Evolutionary conservation across 2,329 filamentous ascomycete species (phyloP).

Genomic region (Penicillium fuscoglaucum): DNA sequence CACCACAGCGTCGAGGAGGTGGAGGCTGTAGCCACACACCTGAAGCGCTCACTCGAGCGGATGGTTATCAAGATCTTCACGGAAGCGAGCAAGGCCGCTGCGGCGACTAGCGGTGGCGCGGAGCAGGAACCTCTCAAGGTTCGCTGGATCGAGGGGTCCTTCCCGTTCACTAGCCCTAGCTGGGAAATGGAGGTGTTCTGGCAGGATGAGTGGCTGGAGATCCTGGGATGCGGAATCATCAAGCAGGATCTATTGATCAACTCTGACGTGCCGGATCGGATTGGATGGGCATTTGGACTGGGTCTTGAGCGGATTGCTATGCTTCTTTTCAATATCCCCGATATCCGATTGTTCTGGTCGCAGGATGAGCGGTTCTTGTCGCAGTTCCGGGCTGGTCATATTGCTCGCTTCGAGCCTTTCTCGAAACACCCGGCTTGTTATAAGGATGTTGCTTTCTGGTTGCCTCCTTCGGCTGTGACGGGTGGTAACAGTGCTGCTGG

Average conservation of each 20-base stretch:
- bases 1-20: conserved; percentile 75
- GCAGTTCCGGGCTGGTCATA: conserved; percentile 66
- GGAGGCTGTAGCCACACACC: conserved; percentile 76
- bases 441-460: conserved; percentile 95
- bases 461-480: conserved; percentile 50
- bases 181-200: conserved; percentile 98
- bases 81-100: conserved; percentile 67
- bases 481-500: conserved; percentile 40
- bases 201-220: conserved; percentile 91
- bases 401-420: conserved; percentile 75
- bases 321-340: conserved; percentile 93
- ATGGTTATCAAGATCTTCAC: conserved; percentile 89
- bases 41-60: conserved; percentile 85
- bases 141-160: conserved; percentile 95
- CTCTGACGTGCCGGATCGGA: conserved; percentile 69
- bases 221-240: conserved; percentile 88
- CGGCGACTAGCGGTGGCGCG: conserved; percentile 51
- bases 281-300: conserved; percentile 95
- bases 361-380: conserved; percentile 77
- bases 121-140: conserved; percentile 74
- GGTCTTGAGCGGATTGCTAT: conserved; percentile 95
- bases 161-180: conserved; percentile 92
- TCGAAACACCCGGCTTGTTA: conserved; percentile 87
- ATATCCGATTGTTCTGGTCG: conserved; percentile 97
- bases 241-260: conserved; percentile 78